Evolutionary conservation across 1,284 basidiomycete species (phyloP).

Genomic region (Puccinia triticina): DNA sequence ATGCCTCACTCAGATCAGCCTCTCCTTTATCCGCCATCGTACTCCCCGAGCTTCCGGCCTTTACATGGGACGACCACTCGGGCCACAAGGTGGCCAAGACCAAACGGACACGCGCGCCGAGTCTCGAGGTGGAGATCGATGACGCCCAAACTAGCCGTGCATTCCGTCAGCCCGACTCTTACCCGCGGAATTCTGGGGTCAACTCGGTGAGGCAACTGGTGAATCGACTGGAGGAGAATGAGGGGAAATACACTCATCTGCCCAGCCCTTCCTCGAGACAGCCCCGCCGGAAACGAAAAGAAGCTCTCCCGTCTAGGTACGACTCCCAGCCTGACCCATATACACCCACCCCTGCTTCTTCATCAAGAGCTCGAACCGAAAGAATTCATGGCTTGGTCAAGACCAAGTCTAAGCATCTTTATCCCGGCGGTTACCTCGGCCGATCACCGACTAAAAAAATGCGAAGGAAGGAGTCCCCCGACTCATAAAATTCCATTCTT

Average conservation of each 20-base stretch:
- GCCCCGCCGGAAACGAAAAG: not conserved
- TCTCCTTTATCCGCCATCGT: not conserved
- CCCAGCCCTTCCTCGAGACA: constrained; percentile 1
- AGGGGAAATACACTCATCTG: not conserved
- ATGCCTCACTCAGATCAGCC: not conserved
- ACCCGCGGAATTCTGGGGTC: not conserved
- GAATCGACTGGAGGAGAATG: constrained; percentile 7
- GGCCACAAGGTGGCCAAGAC: not conserved
- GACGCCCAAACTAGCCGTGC: too few species aligned
- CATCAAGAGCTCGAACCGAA: not conserved
- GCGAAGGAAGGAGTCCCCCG: not conserved
- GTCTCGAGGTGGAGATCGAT: constrained; percentile 22
- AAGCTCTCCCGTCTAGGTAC: not conserved
- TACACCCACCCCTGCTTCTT: not conserved
- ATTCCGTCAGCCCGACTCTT: not conserved
- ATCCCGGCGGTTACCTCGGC: constrained; percentile 23
- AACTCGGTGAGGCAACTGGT: constrained; percentile 7
- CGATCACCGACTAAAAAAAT: constrained; percentile 28
- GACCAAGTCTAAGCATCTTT: constrained; percentile 24
- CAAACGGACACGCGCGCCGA: not conserved
- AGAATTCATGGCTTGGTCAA: not conserved
- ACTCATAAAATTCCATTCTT: too few species aligned
- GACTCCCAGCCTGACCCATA: not conserved
- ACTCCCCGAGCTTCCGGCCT: constrained; percentile 1
- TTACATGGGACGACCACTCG: constrained; percentile 26